Evolutionary conservation across 2,329 filamentous ascomycete genomes (phyloP).

Genomic region (Coleophoma cylindrospora): DNA sequence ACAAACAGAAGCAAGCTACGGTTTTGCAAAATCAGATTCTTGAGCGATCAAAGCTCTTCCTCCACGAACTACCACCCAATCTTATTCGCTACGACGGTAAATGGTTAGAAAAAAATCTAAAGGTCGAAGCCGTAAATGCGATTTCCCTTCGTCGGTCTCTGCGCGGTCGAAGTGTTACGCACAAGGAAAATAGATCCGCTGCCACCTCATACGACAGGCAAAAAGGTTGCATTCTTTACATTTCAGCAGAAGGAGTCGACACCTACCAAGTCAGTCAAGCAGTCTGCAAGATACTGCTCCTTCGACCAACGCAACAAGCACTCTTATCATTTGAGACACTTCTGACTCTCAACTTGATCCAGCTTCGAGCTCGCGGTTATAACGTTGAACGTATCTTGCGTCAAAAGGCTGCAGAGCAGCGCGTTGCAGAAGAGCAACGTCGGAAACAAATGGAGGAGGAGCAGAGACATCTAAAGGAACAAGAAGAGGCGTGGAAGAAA

Average conservation of each 20-base stretch:
- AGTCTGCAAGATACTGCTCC: slow-evolving; percentile 74
- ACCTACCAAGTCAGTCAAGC: slow-evolving; percentile 91
- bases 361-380: slow-evolving; percentile 82
- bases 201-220: slow-evolving; percentile 54
- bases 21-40: slow-evolving; percentile 75
- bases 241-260: slow-evolving; percentile 64
- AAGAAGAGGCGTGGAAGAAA: slow-evolving; percentile 39
- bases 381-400: slow-evolving; percentile 93
- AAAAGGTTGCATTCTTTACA: slow-evolving; percentile 64
- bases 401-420: slow-evolving; percentile 80
- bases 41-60: slow-evolving; percentile 83
- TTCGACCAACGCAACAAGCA: slow-evolving; percentile 80
- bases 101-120: slow-evolving; percentile 85
- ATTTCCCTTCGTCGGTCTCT: slow-evolving; percentile 76
- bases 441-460: slow-evolving; percentile 71
- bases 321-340: slow-evolving; percentile 90
- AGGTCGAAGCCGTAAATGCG: slow-evolving; percentile 71
- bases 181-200: slow-evolving; percentile 71
- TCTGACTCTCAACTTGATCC: slow-evolving; percentile 75
- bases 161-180: slow-evolving; percentile 61
- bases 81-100: slow-evolving; percentile 80
- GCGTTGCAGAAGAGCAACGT: slow-evolving; percentile 78
- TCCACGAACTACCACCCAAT: slow-evolving; percentile 69
- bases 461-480: slow-evolving; percentile 60
- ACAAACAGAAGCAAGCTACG: slow-evolving; percentile 64